Evolutionary conservation across 2,329 filamentous ascomycete species (phyloP).

Genomic region (Chaetomiaceae sp.): DNA sequence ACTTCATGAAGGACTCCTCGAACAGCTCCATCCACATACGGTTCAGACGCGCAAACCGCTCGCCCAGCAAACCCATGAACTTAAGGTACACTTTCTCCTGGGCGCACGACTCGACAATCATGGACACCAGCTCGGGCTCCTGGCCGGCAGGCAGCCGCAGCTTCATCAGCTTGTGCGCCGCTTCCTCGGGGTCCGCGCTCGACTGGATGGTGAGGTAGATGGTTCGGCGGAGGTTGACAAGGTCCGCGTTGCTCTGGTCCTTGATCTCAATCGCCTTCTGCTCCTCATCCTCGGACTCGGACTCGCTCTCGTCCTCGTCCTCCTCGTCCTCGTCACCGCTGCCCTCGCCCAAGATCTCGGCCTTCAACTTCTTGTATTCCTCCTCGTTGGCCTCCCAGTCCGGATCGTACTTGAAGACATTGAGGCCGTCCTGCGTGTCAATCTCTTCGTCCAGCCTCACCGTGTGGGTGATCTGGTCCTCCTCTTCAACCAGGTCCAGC

Average conservation of each 20-base stretch:
- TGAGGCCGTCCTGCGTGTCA: slow-evolving; percentile 79
- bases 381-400: slow-evolving; percentile 90
- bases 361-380: slow-evolving; percentile 83
- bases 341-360: slow-evolving; percentile 90
- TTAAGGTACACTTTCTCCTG: slow-evolving; percentile 97
- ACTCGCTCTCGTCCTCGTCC: slow-evolving; percentile 63
- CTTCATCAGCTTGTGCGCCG: slow-evolving; percentile 94
- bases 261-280: slow-evolving; percentile 90
- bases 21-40: slow-evolving; percentile 91
- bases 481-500: slow-evolving; percentile 91
- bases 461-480: slow-evolving; percentile 93
- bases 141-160: slow-evolving; percentile 82
- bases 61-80: slow-evolving; percentile 91
- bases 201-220: slow-evolving; percentile 99
- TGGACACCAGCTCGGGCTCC: slow-evolving; percentile 86
- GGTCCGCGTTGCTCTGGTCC: slow-evolving; percentile 92
- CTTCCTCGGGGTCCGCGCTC: slow-evolving; percentile 92
- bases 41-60: slow-evolving; percentile 94
- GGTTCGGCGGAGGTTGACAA: slow-evolving; percentile 86
- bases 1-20: slow-evolving; percentile 82
- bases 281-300: slow-evolving; percentile 67
- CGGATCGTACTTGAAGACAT: slow-evolving; percentile 91
- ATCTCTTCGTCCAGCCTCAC: slow-evolving; percentile 78
- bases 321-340: slow-evolving; percentile 74
- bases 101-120: slow-evolving; percentile 95